These are phyloP conservation scores for Craterostigma plantagineum DNA, from an alignment of 257 asterid genomes.

Conservation along the genomic window DNA sequence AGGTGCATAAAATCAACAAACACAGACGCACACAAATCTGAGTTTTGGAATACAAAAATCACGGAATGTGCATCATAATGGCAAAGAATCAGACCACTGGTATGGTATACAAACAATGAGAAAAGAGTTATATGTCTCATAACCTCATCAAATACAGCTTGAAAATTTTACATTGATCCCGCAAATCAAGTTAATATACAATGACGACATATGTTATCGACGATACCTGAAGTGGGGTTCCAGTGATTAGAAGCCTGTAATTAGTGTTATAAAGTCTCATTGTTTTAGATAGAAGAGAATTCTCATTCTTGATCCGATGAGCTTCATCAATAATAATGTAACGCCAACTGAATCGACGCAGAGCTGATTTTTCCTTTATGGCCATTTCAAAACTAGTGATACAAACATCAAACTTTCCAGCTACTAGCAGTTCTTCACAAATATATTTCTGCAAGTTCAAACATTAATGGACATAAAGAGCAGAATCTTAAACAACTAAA, in stretches of 20 bases:
- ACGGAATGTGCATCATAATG: too few relatives aligned
- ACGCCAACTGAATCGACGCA: conserved; percentile 96
- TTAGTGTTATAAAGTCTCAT: conserved; percentile 83
- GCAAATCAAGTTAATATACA: not conserved
- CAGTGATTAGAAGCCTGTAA: conserved; percentile 84
- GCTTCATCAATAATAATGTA: conserved; percentile 95
- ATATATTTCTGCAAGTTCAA: conserved; percentile 43
- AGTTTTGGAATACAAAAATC: too few relatives aligned
- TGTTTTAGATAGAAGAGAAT: conserved; percentile 85
- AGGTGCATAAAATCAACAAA: too few relatives aligned
- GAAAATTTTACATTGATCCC: not conserved
- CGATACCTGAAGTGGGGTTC: conserved; percentile 91
- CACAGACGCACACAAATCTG: too few relatives aligned
- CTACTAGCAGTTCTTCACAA: conserved; percentile 84
- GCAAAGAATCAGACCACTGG: too few relatives aligned
- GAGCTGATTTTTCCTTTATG: conserved; percentile 64
- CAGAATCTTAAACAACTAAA: too few relatives aligned
- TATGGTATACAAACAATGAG: too few relatives aligned
- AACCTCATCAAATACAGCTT: not conserved
- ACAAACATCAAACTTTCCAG: conserved; percentile 93
- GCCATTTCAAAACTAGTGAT: conserved; percentile 99
- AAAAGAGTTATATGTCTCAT: too few relatives aligned
- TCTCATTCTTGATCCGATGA: conserved; percentile 90
- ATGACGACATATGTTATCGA: conserved; percentile 1
- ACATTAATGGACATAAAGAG: not conserved